Conservation (phyloP, 2,329 filamentous ascomycete genomes). For the Phyllosticta citribraziliensis region DNA sequence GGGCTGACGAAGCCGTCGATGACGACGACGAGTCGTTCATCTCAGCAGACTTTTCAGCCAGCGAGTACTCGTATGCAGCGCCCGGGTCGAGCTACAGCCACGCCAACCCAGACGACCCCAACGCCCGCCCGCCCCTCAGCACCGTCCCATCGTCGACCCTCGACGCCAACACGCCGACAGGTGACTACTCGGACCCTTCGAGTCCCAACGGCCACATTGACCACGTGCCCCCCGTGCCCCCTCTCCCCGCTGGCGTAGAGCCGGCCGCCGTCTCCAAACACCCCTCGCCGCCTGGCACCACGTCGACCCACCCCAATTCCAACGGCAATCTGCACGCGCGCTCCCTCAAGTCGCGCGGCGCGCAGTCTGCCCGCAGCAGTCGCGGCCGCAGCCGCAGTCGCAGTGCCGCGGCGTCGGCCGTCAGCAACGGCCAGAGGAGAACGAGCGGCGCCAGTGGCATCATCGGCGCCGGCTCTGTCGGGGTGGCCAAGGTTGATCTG, state of each 20-base stretch:
- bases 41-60: conserved; percentile 59
- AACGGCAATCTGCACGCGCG: background rate
- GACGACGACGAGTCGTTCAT: conserved; percentile 53
- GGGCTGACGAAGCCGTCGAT: conserved; percentile 37
- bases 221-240: background rate
- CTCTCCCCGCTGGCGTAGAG: conserved; percentile 2
- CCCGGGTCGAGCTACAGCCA: conserved; percentile 3
- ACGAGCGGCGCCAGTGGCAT: conserved; percentile 10
- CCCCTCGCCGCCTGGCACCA: background rate
- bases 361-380: conserved; percentile 20
- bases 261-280: conserved; percentile 1
- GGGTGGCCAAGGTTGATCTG: conserved; percentile 20
- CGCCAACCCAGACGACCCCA: background rate
- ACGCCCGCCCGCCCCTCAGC: background rate
- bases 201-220: background rate
- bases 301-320: background rate
- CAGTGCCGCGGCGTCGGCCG: conserved; percentile 3
- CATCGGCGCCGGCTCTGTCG: background rate
- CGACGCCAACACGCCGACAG: background rate
- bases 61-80: conserved; percentile 49
- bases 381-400: conserved; percentile 14
- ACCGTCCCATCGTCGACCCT: background rate
- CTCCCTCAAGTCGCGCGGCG: conserved; percentile 4
- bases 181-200: background rate
- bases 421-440: conserved; percentile 15